phyloP scores from a whole-genome alignment of 1,284 basidiomycete species.

The Leucoagaricus sp. region DNA sequence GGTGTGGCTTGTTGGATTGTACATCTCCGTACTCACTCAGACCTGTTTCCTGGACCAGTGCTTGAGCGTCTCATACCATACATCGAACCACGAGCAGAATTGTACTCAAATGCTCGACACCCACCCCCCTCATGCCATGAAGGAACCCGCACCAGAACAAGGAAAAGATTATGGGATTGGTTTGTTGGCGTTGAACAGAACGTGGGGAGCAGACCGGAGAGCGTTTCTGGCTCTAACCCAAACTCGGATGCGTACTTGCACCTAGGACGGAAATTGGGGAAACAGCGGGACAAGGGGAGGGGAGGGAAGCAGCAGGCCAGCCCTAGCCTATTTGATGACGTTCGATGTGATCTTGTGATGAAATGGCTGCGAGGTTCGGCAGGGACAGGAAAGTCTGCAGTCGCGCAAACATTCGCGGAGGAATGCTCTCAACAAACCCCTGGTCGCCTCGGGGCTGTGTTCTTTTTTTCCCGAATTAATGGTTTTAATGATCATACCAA shows the following conservation, averaged over 20 bases:
- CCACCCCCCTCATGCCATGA: neutral
- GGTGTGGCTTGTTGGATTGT: no score
- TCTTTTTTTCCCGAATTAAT: slow-evolving; percentile 16
- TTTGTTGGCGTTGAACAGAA: no score
- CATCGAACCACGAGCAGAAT: neutral
- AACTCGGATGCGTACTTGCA: no score
- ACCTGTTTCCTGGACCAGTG: no score
- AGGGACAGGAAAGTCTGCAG: slow-evolving; percentile 7
- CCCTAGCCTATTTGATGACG: neutral
- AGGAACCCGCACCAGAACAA: neutral
- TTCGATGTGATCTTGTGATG: no score
- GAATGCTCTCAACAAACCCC: neutral
- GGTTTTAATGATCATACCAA: neutral
- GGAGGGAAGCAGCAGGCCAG: no score
- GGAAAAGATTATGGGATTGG: no score
- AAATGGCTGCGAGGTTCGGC: slow-evolving; percentile 7
- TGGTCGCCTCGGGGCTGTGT: slow-evolving; percentile 8
- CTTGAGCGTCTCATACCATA: neutral
- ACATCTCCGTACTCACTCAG: no score
- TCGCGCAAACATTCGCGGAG: slow-evolving; percentile 6
- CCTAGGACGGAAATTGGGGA: no score
- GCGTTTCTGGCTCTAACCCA: no score
- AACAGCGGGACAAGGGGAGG: no score
- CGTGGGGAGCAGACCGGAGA: neutral
- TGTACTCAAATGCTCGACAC: neutral